Percentiles rank a stretch among this genome's conserved stretches.
Conservation (phyloP, 1,284 basidiomycete species). For the Tylopilus orsonianus region DNA sequence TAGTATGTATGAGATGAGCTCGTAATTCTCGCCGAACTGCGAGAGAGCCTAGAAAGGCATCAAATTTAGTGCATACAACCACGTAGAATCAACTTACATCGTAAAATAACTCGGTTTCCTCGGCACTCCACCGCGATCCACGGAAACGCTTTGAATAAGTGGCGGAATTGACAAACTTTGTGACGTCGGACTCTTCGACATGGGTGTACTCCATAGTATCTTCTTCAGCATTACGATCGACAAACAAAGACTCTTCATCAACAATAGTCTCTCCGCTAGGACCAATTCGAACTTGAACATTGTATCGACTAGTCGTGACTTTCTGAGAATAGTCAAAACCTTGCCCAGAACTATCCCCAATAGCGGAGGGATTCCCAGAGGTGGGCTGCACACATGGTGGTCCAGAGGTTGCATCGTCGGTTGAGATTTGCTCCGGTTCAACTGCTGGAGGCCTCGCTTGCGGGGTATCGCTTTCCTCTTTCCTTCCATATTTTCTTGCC, state of each 20-base stretch:
- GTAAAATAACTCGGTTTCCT: slow-evolving; percentile 86
- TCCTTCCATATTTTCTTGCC: slow-evolving; percentile 67
- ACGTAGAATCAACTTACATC: slow-evolving; percentile 49
- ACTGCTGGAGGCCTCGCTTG: slow-evolving; percentile 22
- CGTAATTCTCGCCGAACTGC: slow-evolving; percentile 91
- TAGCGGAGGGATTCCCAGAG: slow-evolving; percentile 9
- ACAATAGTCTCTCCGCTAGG: slow-evolving; percentile 80
- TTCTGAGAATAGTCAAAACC: slow-evolving; percentile 70
- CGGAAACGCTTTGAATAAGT: slow-evolving; percentile 76
- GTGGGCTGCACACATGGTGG: slow-evolving; percentile 8
- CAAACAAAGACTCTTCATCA: slow-evolving; percentile 76
- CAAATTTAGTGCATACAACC: slow-evolving; percentile 4
- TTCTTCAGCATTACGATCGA: slow-evolving; percentile 64
- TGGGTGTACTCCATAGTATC: slow-evolving; percentile 73
- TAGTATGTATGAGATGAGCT: slow-evolving; percentile 83
- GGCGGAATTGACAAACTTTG: slow-evolving; percentile 83
- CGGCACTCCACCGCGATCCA: slow-evolving; percentile 79
- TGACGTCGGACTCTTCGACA: slow-evolving; percentile 79
- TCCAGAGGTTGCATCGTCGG: slow-evolving; percentile 3
- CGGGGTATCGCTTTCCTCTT: slow-evolving; percentile 38
- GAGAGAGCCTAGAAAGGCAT: slow-evolving; percentile 62
- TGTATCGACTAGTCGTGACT: slow-evolving; percentile 66
- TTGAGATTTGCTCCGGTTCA: slow-evolving; percentile 11
- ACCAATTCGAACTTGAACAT: slow-evolving; percentile 78
- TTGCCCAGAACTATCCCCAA: slow-evolving; percentile 44